Conservation (phyloP, 768 basidiomycete genomes). For the Calocybe cyanea region DNA sequence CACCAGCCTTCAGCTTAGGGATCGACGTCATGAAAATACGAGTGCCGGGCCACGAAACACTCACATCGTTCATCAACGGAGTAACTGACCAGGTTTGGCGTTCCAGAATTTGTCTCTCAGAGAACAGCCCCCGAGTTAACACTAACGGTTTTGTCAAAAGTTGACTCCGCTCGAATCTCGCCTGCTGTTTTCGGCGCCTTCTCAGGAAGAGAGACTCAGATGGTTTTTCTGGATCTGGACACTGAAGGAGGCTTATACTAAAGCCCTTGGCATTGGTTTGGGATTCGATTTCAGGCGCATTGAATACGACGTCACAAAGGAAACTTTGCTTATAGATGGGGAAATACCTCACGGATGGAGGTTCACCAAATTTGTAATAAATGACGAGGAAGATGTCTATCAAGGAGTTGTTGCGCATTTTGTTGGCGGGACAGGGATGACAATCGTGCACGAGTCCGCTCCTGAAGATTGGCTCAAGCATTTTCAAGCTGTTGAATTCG, state of each 20-base stretch:
- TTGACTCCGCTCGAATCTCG: constrained; percentile 40
- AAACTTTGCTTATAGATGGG: constrained; percentile 58
- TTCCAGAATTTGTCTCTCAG: constrained; percentile 2
- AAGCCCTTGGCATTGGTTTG: constrained; percentile 79
- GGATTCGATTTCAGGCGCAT: constrained; percentile 80
- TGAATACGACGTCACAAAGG: constrained; percentile 57
- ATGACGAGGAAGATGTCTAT: constrained; percentile 49
- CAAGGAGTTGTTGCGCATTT: constrained; percentile 66
- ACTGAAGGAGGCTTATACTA: constrained; percentile 88
- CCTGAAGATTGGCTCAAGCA: constrained; percentile 38
- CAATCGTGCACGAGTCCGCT: constrained; percentile 27
- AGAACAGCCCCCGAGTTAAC: no score
- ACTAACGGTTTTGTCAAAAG: constrained; percentile 22
- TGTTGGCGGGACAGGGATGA: constrained; percentile 37
- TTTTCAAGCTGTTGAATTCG: constrained; percentile 46
- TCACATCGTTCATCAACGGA: constrained; percentile 57
- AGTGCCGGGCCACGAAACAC: constrained; percentile 54
- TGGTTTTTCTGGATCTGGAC: constrained; percentile 86
- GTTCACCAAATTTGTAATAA: constrained; percentile 58
- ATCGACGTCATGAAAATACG: constrained; percentile 80
- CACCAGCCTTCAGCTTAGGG: constrained; percentile 61
- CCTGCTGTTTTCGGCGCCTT: constrained; percentile 34
- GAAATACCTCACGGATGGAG: constrained; percentile 56
- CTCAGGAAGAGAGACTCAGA: constrained; percentile 49
- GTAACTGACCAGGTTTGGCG: constrained; percentile 66